Base-by-base conservation (phyloP, 495 filamentous ascomycete genomes). In the Penicillium desertorum region DNA sequence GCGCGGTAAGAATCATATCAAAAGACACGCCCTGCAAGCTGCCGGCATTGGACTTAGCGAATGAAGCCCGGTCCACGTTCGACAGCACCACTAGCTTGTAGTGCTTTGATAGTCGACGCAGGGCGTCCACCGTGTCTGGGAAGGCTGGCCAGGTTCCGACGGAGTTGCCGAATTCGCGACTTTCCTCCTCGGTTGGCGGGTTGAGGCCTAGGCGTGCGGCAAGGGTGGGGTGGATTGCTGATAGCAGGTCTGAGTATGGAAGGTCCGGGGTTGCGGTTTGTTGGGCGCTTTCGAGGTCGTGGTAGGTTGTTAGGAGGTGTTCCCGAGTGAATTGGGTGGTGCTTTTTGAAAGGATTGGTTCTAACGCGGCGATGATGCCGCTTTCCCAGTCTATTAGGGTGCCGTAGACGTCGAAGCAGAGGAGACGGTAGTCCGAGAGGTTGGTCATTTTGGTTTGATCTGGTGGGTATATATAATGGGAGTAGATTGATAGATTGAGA, bases 351-450 rank as follows among this genome's bases (percentile, higher is more conserved):
- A 78, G 61, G 14, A 79, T 64, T 4, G 81, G 78, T 20, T 66
- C 56, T 8, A 81, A 60, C 5, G 72, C 70, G 3, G 56, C 29
- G 30, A 76, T 61, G 23, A 80, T 75, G 32, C 76, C 77, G 6
- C 47, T 54, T 68, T 91, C 83, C 87, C 87, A 90, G 77, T 92
- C 88, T 48, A 93, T 84, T 23, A 92, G 80, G 0, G 90, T 95
- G 68, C 89, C 88, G 69, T 90, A 93, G 77, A 88, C 83, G 69
- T 95, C 89, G 75, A 95, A 94, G 65, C 74, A 76, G 32, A 91
- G 83, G 53, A 85, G 66, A 5, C 64, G 69, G 68, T 73, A 83
- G 57, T 71, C 55, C 17, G 68, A 68, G 19, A 82, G 70, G 20
- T 47, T 49, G 17, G 70, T 59, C 72, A 75, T 76, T 25, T 27